Percentiles rank a stretch among this genome's conserved stretches.
These are phyloP conservation scores for Xylaria sp. DNA, from an alignment of 2,329 filamentous ascomycete genomes.

Conservation along the genomic window DNA sequence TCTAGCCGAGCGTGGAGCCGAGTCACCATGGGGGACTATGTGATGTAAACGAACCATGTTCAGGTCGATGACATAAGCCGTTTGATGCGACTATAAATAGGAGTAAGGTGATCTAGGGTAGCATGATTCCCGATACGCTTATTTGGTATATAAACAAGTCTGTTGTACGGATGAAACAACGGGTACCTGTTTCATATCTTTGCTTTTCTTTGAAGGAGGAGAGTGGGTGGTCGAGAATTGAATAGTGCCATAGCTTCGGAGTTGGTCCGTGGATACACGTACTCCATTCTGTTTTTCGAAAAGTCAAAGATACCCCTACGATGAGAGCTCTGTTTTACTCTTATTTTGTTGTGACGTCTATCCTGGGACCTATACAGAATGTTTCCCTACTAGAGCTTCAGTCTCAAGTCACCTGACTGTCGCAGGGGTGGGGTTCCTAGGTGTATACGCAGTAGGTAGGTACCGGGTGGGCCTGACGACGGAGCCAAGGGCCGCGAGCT, in stretches of 20 bases:
- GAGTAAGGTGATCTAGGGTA: slow-evolving; percentile 30
- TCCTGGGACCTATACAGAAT: not conserved
- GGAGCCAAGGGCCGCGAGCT: not conserved
- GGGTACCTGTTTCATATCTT: not conserved
- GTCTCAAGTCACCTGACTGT: not conserved
- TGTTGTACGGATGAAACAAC: not conserved
- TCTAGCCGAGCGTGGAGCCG: slow-evolving; percentile 38
- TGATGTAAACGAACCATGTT: not conserved
- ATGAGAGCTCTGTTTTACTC: not conserved
- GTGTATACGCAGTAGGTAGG: too few species aligned
- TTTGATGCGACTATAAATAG: slow-evolving; percentile 16
- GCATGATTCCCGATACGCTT: slow-evolving; percentile 15
- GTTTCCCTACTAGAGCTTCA: not conserved
- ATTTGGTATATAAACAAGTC: not conserved
- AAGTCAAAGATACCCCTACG: slow-evolving; percentile 11
- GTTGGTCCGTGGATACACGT: not conserved
- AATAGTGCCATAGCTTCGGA: not conserved
- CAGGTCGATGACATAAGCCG: slow-evolving; percentile 7
- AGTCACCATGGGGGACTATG: not conserved
- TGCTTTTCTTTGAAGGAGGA: slow-evolving; percentile 15
- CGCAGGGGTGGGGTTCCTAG: not conserved
- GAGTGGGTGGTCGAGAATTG: not conserved
- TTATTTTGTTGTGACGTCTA: not conserved
- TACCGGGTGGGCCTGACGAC: not conserved
- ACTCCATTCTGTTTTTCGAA: not conserved